Base-by-base conservation (phyloP, 306 rosid genomes). In the Notholithocarpus densiflorus region DNA sequence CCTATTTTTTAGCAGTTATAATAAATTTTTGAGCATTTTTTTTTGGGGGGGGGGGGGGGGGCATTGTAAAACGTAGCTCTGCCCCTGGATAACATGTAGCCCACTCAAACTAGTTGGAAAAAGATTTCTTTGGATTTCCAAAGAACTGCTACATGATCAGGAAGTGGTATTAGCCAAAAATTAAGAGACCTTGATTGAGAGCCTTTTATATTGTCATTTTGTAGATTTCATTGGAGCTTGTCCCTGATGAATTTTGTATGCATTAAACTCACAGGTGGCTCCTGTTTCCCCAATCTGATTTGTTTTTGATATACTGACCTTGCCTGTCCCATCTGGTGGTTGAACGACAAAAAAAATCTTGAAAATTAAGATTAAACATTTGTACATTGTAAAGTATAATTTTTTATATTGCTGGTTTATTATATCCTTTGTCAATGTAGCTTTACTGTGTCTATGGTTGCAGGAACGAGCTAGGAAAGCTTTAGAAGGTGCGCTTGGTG, bases 381-480 rank as follows among this genome's bases (percentile, higher is more conserved):
- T 56, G 13, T 56, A 20, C 31, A 11, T 59, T 59, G 27, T 23
- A 14, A 59, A 59, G 14, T 59, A 1, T 48, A 59, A 59, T 59
- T 23, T 11, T 59, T 27, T 59, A n/a, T 23, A 59, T n/a, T 18
- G 31, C 65, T 2, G 52, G 14, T 32, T 66, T 66, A 18, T 66
- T 34, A 19, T 43, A 13, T 34, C 48, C 23, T 6, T 2, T 11
- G 10, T 66, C 23, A 66, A 66, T 66, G 32, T 66, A 34, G 52
- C 66, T 74, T 29, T 78, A 13, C 32, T 54, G 59, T 64, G 4
- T 64, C 51, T 9, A 0, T 32, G 54, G 74, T 75, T 84, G 83
- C 88, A 95, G 99, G 97, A 95, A 21, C 90, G 87, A 84, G 99
- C 98, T 74, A 90, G 90, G 88, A 95, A 87, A 85, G 98, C 99